phyloP scores from a whole-genome alignment of 495 filamentous ascomycete genomes.

The Lichina pygmaea region DNA sequence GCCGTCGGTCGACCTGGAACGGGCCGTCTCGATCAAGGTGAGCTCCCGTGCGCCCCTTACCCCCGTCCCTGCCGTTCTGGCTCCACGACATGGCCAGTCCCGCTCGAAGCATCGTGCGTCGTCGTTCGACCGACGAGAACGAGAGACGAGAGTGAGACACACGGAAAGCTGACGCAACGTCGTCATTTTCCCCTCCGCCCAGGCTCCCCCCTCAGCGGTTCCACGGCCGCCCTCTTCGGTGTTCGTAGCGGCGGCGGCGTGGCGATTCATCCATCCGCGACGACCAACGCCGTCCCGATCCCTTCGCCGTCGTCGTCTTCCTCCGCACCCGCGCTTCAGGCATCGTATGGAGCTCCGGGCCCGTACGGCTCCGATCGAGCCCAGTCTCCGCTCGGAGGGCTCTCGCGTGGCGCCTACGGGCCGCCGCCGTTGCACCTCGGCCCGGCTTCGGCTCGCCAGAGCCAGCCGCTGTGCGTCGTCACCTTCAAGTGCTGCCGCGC shows the following conservation, averaged over 20 bases:
- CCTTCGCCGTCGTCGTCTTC: too few relatives aligned
- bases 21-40: too few relatives aligned
- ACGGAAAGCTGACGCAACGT: too few relatives aligned
- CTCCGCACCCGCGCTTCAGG: too few relatives aligned
- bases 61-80: too few relatives aligned
- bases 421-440: background rate
- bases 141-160: too few relatives aligned
- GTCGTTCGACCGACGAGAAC: too few relatives aligned
- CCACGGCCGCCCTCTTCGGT: background rate
- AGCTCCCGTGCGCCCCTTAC: too few relatives aligned
- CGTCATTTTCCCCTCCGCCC: background rate
- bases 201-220: background rate
- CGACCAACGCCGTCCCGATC: too few relatives aligned
- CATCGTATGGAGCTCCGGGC: background rate
- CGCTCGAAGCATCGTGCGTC: too few relatives aligned
- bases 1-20: background rate
- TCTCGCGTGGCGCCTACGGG: background rate
- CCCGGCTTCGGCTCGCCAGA: conserved; percentile 33
- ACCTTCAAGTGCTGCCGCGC: conserved; percentile 86
- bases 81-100: too few relatives aligned
- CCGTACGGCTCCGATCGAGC: background rate
- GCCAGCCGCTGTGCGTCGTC: conserved; percentile 72
- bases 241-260: background rate
- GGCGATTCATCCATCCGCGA: background rate
- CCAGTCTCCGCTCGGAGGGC: background rate